A percentile compares a stretch with the other conserved stretches of the same genome.
Evolutionary conservation across 306 rosid genomes (phyloP).

Genomic region (Prunus campanulata): DNA sequence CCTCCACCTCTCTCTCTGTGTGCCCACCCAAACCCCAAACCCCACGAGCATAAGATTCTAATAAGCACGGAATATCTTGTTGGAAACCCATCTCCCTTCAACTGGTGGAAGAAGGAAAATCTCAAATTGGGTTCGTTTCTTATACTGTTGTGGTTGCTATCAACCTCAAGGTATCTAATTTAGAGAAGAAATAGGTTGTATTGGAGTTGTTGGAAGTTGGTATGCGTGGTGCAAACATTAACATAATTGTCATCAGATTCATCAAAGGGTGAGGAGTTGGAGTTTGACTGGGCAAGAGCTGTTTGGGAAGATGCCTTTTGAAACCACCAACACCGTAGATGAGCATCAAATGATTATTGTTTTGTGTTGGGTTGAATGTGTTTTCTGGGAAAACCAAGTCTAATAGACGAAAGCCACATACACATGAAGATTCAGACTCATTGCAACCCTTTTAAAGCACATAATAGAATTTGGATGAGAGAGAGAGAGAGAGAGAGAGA

Average conservation of each 20-base stretch:
- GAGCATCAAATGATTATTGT: background rate
- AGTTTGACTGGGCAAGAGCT: constrained; percentile 14
- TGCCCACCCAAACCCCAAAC: background rate
- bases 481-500: too few relatives aligned
- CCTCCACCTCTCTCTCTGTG: too few relatives aligned
- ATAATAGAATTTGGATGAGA: too few relatives aligned
- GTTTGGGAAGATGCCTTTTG: constrained; percentile 12
- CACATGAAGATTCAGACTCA: background rate
- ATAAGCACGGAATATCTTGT: constrained; percentile 46
- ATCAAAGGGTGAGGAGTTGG: constrained; percentile 4
- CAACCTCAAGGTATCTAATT: constrained; percentile 30
- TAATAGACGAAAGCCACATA: constrained; percentile 4
- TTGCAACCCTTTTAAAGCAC: background rate
- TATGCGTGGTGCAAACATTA: background rate
- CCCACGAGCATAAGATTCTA: constrained; percentile 58
- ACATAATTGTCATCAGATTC: background rate
- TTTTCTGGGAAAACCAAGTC: constrained; percentile 8
- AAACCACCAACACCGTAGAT: background rate
- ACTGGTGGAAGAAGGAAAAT: constrained; percentile 36
- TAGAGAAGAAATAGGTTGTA: background rate
- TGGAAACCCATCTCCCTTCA: constrained; percentile 41
- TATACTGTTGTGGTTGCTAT: constrained; percentile 32
- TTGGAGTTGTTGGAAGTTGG: background rate
- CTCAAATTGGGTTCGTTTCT: constrained; percentile 48
- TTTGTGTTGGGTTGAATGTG: background rate